Evolutionary conservation across 1,139 yeast genomes (phyloP).

Genomic region (Scheffersomyces illinoinensis): DNA sequence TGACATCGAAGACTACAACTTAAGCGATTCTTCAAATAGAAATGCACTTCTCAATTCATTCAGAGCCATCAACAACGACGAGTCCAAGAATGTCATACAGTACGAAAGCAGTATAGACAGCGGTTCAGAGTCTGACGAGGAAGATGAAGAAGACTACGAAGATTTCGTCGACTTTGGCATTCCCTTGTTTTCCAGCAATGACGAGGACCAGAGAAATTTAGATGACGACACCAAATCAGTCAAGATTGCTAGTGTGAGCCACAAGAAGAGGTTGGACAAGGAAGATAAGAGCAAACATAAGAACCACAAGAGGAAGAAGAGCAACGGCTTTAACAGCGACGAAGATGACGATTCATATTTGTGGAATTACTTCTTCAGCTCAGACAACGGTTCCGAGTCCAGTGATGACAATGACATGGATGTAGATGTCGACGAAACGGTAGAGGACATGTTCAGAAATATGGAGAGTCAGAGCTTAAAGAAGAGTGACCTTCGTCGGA

Average conservation of each 20-base stretch:
- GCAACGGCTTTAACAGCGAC: conserved; percentile 30
- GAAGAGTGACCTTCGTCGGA: conserved; percentile 3
- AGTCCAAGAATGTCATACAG: conserved; percentile 26
- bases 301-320: conserved; percentile 10
- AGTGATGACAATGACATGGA: conserved; percentile 29
- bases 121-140: conserved; percentile 22
- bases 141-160: conserved; percentile 22
- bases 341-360: conserved; percentile 55
- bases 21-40: conserved; percentile 14
- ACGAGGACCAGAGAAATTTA: conserved; percentile 5
- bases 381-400: conserved; percentile 36
- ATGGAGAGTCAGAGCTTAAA: conserved; percentile 1
- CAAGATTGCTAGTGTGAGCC: conserved; percentile 6
- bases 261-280: conserved; percentile 7
- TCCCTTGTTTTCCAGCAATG: conserved; percentile 10
- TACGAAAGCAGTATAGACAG: conserved; percentile 29
- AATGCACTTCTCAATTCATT: conserved; percentile 25
- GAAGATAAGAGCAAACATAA: conserved; percentile 11
- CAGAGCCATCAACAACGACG: conserved; percentile 20
- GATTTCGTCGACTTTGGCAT: conserved; percentile 20
- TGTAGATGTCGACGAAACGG: conserved; percentile 13
- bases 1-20: conserved; percentile 16
- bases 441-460: conserved; percentile 7
- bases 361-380: conserved; percentile 57
- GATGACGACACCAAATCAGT: conserved; percentile 1